Evolutionary conservation across 768 basidiomycete species (phyloP).

Genomic region (Roridomyces roridus): DNA sequence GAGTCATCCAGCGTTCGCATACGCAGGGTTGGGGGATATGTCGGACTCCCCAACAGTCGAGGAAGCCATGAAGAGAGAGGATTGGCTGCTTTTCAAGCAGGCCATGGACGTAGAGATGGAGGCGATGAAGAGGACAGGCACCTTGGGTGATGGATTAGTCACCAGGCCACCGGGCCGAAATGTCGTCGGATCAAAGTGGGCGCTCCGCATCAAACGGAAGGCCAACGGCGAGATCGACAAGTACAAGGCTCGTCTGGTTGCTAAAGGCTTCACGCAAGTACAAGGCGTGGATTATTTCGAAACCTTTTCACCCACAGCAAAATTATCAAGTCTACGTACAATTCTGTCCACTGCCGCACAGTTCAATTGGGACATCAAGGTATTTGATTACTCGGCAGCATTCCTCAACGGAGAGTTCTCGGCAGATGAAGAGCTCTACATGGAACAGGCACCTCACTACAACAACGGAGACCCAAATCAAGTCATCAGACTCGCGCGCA

Average conservation of each 20-base stretch:
- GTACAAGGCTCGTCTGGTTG: conserved; percentile 32
- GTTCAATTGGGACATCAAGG: too few relatives aligned
- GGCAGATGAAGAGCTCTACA: conserved; percentile 22
- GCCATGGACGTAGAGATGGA: conserved; percentile 16
- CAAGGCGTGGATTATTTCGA: conserved; percentile 34
- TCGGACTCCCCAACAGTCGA: conserved; percentile 12
- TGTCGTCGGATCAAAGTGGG: conserved; percentile 32
- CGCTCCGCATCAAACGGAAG: conserved; percentile 39
- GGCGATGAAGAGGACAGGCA: conserved; percentile 1
- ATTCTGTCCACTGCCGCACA: too few relatives aligned
- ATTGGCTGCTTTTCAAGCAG: conserved; percentile 9
- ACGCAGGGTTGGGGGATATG: background rate
- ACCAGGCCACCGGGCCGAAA: conserved; percentile 25
- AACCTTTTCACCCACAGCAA: background rate
- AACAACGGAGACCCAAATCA: background rate
- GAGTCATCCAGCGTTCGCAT: conserved; percentile 8
- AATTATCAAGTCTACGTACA: too few relatives aligned
- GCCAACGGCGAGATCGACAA: conserved; percentile 33
- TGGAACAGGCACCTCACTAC: conserved; percentile 25
- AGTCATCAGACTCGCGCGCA: background rate
- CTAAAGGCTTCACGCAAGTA: background rate
- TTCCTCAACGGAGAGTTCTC: conserved; percentile 15
- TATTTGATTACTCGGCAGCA: conserved; percentile 6
- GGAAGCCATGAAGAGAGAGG: conserved; percentile 8
- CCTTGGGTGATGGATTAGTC: conserved; percentile 24